phyloP scores from a whole-genome alignment of 148 eudicot species.

The Talinum fruticosum region DNA sequence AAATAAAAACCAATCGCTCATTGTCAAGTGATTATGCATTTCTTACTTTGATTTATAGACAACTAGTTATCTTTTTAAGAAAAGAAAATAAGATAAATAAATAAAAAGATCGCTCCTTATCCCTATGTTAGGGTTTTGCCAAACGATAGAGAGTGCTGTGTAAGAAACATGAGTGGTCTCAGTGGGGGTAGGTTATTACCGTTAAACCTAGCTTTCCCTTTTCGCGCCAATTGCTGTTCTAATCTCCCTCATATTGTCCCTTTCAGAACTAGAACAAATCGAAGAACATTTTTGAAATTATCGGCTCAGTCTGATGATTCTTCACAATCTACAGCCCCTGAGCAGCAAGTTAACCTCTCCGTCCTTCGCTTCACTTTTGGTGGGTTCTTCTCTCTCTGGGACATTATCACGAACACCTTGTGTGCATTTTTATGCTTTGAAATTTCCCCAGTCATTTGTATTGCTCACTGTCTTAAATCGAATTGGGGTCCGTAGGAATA shows the following conservation, averaged over 20 bases:
- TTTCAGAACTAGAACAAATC: constrained; percentile 14
- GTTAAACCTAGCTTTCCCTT: constrained; percentile 14
- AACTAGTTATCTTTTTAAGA: too few relatives aligned
- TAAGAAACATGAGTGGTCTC: constrained; percentile 21
- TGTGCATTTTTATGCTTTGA: constrained; percentile 18
- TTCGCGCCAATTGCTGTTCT: constrained; percentile 25
- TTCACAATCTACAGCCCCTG: constrained; percentile 22
- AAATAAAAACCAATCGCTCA: too few relatives aligned
- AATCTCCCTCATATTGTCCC: not conserved
- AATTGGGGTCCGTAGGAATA: constrained; percentile 45
- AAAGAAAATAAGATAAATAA: too few relatives aligned
- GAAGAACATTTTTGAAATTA: constrained; percentile 13
- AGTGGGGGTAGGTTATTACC: constrained; percentile 27
- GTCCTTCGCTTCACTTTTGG: constrained; percentile 89
- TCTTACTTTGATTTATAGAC: too few relatives aligned
- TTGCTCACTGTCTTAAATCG: not conserved
- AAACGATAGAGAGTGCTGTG: not conserved
- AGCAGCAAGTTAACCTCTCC: constrained; percentile 76
- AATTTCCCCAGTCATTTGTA: not conserved
- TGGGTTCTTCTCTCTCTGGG: constrained; percentile 25
- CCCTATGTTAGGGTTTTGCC: not conserved
- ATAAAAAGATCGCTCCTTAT: not conserved
- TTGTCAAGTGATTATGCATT: too few relatives aligned
- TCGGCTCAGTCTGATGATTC: constrained; percentile 37
- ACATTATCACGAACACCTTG: constrained; percentile 31